Percentiles rank a stretch among this genome's conserved stretches.
Conservation (phyloP, 2,329 filamentous ascomycete genomes). For the Dryadomyces sulphureus region DNA sequence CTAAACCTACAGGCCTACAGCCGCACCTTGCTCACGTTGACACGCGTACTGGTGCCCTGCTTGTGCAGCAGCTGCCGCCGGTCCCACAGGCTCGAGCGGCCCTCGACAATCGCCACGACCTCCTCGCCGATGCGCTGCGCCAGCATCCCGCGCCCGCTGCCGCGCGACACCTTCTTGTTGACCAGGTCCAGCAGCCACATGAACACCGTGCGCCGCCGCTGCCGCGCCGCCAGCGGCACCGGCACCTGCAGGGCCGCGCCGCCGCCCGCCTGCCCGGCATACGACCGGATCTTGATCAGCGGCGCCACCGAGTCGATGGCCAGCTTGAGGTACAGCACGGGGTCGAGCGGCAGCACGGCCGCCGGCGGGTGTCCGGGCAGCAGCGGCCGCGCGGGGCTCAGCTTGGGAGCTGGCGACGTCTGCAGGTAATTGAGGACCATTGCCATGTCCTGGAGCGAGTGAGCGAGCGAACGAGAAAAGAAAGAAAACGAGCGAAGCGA, state of each 20-base stretch:
- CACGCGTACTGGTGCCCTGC: conserved; percentile 60
- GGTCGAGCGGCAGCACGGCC: conserved; percentile 72
- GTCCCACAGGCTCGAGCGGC: conserved; percentile 72
- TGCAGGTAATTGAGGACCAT: conserved; percentile 72
- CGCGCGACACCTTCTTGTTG: conserved; percentile 58
- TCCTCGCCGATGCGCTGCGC: conserved; percentile 72
- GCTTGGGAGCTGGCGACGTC: conserved; percentile 63
- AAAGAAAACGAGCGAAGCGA: no score
- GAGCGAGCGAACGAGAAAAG: neutral
- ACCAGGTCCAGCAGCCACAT: conserved; percentile 83
- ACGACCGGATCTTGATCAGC: conserved; percentile 61
- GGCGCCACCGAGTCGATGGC: conserved; percentile 90
- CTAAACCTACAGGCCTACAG: neutral
- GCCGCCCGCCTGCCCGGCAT: conserved; percentile 71
- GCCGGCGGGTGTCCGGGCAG: conserved; percentile 65
- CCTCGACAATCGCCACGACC: conserved; percentile 76
- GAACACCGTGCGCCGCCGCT: conserved; percentile 66
- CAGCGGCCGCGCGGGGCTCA: conserved; percentile 56
- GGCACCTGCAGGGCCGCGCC: conserved; percentile 74
- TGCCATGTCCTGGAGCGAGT: conserved; percentile 57
- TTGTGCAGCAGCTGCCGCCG: conserved; percentile 66
- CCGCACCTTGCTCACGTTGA: conserved; percentile 42
- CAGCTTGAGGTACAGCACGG: conserved; percentile 74
- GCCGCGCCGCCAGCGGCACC: conserved; percentile 56
- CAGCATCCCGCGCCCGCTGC: conserved; percentile 57